These are phyloP conservation scores for Rhodosorus marinus DNA, from an alignment of 23 red algal species.

Conservation along the genomic window DNA sequence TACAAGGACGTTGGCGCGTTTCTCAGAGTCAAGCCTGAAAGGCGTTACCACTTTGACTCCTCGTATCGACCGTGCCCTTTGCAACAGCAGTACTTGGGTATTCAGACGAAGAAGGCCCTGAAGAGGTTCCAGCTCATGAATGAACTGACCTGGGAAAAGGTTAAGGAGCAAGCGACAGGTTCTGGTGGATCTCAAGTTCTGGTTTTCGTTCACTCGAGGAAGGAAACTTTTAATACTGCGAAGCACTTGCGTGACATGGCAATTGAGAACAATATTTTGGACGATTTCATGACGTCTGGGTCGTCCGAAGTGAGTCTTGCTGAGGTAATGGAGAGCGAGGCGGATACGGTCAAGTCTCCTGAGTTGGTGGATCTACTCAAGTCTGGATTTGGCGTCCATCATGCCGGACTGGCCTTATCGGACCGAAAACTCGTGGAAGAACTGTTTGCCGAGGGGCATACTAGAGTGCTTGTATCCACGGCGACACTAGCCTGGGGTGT, in stretches of 20 bases:
- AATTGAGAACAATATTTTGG: constrained; percentile 11
- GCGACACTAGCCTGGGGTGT: constrained; percentile 97
- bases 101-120: constrained; percentile 19
- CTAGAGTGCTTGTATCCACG: constrained; percentile 62
- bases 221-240: constrained; percentile 54
- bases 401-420: constrained; percentile 60
- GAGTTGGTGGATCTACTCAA: constrained; percentile 48
- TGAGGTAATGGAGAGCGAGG: neutral
- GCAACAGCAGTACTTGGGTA: constrained; percentile 54
- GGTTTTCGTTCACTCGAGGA: constrained; percentile 92
- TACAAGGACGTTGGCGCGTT: constrained; percentile 73
- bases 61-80: constrained; percentile 70
- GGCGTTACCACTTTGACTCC: constrained; percentile 66
- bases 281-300: constrained; percentile 33
- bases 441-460: constrained; percentile 54
- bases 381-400: constrained; percentile 65
- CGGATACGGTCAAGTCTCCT: neutral
- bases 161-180: constrained; percentile 24
- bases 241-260: constrained; percentile 47
- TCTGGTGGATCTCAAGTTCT: constrained; percentile 26
- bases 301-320: neutral
- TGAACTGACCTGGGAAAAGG: constrained; percentile 48
- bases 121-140: constrained; percentile 41
- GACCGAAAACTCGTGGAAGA: constrained; percentile 63
- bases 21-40: constrained; percentile 28